Evolutionary conservation across 176 grass and related monocot species (phyloP), one percentile per base, ranked within the genome.

Genomic region (Cocos nucifera): DNA sequence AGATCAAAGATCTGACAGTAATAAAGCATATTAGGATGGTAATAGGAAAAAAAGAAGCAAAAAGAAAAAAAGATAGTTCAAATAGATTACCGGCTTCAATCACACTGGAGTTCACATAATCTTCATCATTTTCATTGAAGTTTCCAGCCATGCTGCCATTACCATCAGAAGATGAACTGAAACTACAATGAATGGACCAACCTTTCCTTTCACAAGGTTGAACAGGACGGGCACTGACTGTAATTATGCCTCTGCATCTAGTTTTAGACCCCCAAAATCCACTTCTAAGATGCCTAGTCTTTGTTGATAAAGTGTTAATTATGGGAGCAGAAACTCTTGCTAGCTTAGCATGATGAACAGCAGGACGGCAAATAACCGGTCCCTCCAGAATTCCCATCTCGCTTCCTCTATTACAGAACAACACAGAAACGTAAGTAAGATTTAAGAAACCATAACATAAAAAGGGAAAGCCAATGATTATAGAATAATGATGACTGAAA

Each of bases 91-190:
- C 91, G 56, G 86, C 91, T 86, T 96, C 91, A 28, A 85, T 72
- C 32, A 96, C 86, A 55, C 63, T 90, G 21, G 86, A 90, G 53
- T 90, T 77, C 24, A 96, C 78, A 85, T 90, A 96, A 63, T 96
- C 85, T 58, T 78, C 86, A 75, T 96, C 83, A 62, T 77, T 90
- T 52, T 87, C 83, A 21, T 62, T 90, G 19, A 96, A 96, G 57
- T 96, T 84, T 57, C 83, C 80, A 59, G 91, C 91, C 75, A 75
- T 79, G 28, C 53, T 51, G 63, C 91, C 86, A 75, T 85, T 82
- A 66, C 73, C 83, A 55, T 89, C 80, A 55, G 91, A 96, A 57
- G 85, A 89, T 2, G 91, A 96, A 63, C 79, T 96, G 54, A 82
- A 90, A 77, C 80, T 82, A 65, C 65, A 71, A 49, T 65, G 85